phyloP scores from a whole-genome alignment of 169 alveolate genomes.

The Plasmodium knowlesi region DNA sequence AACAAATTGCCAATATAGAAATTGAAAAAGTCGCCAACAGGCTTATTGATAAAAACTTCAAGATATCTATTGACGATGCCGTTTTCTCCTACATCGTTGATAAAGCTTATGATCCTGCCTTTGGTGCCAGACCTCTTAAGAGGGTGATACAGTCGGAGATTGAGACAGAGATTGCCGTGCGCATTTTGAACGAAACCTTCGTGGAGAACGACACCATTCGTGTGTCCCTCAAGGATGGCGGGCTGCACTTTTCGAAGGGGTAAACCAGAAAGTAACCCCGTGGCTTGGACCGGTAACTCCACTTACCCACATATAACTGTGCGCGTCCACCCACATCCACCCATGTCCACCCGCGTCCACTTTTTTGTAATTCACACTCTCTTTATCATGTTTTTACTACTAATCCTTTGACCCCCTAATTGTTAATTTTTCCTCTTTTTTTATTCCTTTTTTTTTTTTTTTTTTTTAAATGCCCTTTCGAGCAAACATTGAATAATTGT shows the following conservation, averaged over 20 bases:
- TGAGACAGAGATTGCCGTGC: constrained; percentile 88
- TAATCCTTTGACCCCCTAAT: not conserved
- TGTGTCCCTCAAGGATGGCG: constrained; percentile 68
- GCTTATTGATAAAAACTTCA: constrained; percentile 85
- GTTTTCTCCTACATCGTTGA: constrained; percentile 89
- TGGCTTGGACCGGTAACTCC: no score
- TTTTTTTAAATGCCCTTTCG: not conserved
- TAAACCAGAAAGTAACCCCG: not conserved
- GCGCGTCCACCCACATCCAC: not conserved
- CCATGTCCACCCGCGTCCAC: not conserved
- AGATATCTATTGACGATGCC: constrained; percentile 87
- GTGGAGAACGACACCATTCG: constrained; percentile 82
- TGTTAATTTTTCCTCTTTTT: not conserved
- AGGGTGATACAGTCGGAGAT: constrained; percentile 89
- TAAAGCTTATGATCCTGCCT: constrained; percentile 90
- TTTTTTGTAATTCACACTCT: not conserved
- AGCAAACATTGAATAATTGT: not conserved
- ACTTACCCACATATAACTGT: no score
- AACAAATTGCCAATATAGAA: constrained; percentile 87
- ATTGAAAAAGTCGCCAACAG: constrained; percentile 86
- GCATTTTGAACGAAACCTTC: constrained; percentile 82
- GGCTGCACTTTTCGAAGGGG: constrained; percentile 49
- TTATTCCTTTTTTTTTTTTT: no score
- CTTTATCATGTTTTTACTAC: not conserved
- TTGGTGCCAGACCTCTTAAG: constrained; percentile 90